Evolutionary conservation across 202 grass and related monocot genomes (phyloP), one percentile per base, ranked within the genome.

Genomic region (Setaria italica): DNA sequence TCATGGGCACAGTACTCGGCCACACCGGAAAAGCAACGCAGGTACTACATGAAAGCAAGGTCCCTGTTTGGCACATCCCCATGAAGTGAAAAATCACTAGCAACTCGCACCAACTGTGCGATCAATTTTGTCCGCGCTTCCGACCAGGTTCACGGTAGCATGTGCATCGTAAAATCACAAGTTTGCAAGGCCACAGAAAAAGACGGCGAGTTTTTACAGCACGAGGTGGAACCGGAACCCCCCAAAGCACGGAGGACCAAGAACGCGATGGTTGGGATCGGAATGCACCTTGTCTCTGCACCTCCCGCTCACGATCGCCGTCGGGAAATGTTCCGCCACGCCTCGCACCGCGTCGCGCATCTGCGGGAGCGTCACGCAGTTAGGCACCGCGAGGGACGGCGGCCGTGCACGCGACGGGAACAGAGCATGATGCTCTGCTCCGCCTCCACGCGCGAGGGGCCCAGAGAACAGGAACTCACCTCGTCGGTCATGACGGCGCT

Each of bases 301-400:
- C 21, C 95, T 85, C 2, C 95, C 95, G 20, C 92, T 98, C 7
- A 98, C 95, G 74, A 98, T 95, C 1, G 95, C 95, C 17, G 93
- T 98, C 51, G 95, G 95, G 77, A 98, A 98, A 54, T 68, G 72
- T 81, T 87, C 81, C 0, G 95, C 92, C 5, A 91, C 91, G 20
- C 55, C 55, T 70, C 87, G 80, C 60, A 98, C 95, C 4, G 91
- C 92, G 0, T 90, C 91, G 72, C 95, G 85, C 95, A 98, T 98
- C 95, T 98, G 86, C 20, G 25, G n/a, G 21, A 20, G 43, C 20
- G 7, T 56, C 49, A 51, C 6, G 74, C 16, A 14, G 11, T 56
- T 10, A 53, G 62, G 10, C 25, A 74, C 43, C 43, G 55, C 16
- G 1, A 19, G 43, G 46, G 37, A n/a, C 8, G 14, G 45, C 4